Conservation (phyloP, 2,329 filamentous ascomycete species). For the Cordyceps tenuipes region DNA sequence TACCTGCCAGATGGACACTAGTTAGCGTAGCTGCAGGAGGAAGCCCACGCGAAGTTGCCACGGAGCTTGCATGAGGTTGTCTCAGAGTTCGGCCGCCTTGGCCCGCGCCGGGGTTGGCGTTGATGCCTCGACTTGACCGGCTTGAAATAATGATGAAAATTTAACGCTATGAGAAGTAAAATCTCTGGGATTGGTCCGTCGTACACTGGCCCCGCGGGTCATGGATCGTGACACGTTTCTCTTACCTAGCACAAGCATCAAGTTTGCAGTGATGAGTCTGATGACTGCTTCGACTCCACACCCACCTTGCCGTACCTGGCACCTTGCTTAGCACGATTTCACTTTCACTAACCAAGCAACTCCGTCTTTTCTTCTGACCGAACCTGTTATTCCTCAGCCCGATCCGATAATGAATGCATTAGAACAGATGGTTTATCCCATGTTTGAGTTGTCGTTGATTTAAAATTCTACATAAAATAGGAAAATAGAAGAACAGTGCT, state of each 20-base stretch:
- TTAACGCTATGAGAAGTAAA: not conserved
- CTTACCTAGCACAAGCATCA: not conserved
- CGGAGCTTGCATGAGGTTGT: not conserved
- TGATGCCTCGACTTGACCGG: not conserved
- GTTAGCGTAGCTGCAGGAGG: conserved; percentile 6
- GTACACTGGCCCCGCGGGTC: not conserved
- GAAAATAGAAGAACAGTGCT: not conserved
- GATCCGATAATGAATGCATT: no score
- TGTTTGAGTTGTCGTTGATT: not conserved
- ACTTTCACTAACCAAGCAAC: not conserved
- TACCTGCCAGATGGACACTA: conserved; percentile 8
- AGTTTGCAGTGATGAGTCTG: not conserved
- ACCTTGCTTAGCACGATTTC: not conserved
- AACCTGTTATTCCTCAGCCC: not conserved
- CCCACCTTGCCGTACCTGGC: no score
- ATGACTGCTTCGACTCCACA: not conserved
- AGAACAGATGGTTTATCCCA: not conserved
- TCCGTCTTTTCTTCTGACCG: not conserved
- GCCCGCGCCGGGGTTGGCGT: not conserved
- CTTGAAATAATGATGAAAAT: not conserved
- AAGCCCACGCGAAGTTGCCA: not conserved
- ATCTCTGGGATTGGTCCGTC: not conserved
- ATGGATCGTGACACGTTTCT: not conserved
- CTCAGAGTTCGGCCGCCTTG: not conserved
- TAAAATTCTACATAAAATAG: not conserved